phyloP scores from a whole-genome alignment of 176 grass and related monocot species.

The Tillandsia fasciculata region DNA sequence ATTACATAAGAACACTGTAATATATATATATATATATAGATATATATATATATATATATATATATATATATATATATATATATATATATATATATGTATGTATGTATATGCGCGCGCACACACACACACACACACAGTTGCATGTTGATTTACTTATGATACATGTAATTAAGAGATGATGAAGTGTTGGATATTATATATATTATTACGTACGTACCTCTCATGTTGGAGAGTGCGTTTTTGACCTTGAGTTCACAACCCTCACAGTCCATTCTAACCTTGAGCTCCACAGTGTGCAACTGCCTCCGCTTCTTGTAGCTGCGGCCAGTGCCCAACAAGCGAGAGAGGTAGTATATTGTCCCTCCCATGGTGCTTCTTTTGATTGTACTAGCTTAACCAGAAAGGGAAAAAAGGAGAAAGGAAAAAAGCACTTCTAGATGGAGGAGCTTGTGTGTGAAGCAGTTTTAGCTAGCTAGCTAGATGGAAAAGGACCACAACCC shows the following conservation, averaged over 20 bases:
- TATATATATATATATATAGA: no score
- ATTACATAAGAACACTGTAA: background rate
- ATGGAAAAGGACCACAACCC: background rate
- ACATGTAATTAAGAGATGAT: background rate
- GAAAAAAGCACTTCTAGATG: background rate
- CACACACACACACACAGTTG: no score
- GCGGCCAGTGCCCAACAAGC: constrained; percentile 31
- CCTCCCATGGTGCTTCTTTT: constrained; percentile 20
- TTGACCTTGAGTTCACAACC: constrained; percentile 66
- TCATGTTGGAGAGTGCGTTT: constrained; percentile 53
- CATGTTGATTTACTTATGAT: no score
- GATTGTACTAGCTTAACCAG: background rate
- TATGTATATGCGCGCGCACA: no score
- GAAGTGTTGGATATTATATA: background rate
- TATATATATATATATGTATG: no score
- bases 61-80: no score
- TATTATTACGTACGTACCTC: constrained; percentile 28
- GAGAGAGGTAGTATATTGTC: constrained; percentile 27
- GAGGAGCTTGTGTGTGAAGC: background rate
- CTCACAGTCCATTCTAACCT: constrained; percentile 81
- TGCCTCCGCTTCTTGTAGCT: constrained; percentile 31
- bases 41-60: no score
- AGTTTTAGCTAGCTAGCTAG: background rate
- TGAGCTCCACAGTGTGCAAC: constrained; percentile 59
- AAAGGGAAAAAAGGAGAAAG: background rate